Evolutionary conservation across 2,329 filamentous ascomycete genomes (phyloP), one percentile per base, ranked within the genome.

Genomic region (Aureobasidium leucospermi): DNA sequence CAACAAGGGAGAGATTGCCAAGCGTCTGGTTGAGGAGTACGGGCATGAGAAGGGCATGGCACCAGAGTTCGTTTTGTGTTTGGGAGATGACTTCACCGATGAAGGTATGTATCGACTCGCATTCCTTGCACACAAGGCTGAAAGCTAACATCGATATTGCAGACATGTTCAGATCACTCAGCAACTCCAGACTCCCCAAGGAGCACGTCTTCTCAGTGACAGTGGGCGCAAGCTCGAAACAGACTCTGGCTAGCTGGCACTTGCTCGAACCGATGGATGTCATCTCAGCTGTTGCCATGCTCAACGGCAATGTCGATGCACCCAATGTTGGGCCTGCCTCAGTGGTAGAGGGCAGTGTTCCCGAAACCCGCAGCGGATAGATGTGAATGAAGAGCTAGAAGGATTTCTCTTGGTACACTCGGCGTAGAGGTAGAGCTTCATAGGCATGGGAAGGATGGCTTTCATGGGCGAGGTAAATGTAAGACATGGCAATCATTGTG

Each of bases 1-100:
- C 76, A 97, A 97, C 81, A 99, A 99, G 79, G 94, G 94, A 32
- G 91, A 95, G 74, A 97, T 97, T 64, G 89, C 87, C 15, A 92
- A 90, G 76, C 85, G 87, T 6, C 81, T 99, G 16, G 85, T 97
- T 39, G 77, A 83, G 23, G 85, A 85, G 49, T 95, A 95, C 73
- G 85, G 78, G 3, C 75, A 78, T 6, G 76, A 74, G 1, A 72
- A 73, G 1, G 78, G 79, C 4, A 78, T 84, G 53, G 81, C 82
- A 57, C 83, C 92, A 0, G 90, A 93, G 66, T 96, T 97, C 69
- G 85, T 95, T 10, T 80, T 97, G 55, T 99, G 94, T 73, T 77
- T 92, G 62, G 94, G 94, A 43, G 94, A 99, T 73, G 94, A 99
- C 69, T 95, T 94, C 67, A 99, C 94, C 6, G 94, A 99, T 70